Base-by-base conservation (phyloP, 495 filamentous ascomycete genomes). In the Chaetomium tenue region DNA sequence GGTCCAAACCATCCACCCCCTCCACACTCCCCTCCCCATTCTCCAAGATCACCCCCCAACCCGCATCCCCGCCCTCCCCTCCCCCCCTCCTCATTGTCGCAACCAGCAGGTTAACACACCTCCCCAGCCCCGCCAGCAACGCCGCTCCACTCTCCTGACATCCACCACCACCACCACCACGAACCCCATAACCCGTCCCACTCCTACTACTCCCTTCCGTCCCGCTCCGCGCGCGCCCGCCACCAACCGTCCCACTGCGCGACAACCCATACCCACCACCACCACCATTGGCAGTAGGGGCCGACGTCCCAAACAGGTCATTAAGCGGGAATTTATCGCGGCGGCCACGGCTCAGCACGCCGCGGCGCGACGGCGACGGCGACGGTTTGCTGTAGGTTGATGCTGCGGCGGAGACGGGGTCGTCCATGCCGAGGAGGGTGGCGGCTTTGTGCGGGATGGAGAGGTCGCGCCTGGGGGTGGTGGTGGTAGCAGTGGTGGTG, bases 391-490 rank as follows among this genome's bases (percentile, higher is more conserved):
- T 2, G 46, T 20, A 2, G 46, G 46, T 1, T 48, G 60, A 11
- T 37, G 51, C 16, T 23, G 51, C 37, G 1, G 52, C 18, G 0
- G 61, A 54, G 3, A 56, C 26, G 18, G 60, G 61, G 42, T 56
- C 61, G 30, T 72, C 66, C 64, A 81, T 63, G 12, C 78, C 78
- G n/a, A 81, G 70, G 22, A 80, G 58, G 48, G 64, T 75, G 5
- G 76, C 75, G 9, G 78, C 78, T 54, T 81, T 80, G 20, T 63
- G 68, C 20, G 78, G 77, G 25, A 81, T 74, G 4, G 63, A 60
- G 42, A 54, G 70, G 9, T 54, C 53, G 52, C 70, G 63, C 26
- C 47, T 25, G 48, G 68, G 57, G 53, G 70, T 65, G 28, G 40
- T 18, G 51, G 68, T 13, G 66, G 68, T 13, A 65, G 28, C 28